Evolutionary conservation across 2,329 filamentous ascomycete species (phyloP), one percentile per base, ranked within the genome.

Genomic region (Aureobasidium sp.): DNA sequence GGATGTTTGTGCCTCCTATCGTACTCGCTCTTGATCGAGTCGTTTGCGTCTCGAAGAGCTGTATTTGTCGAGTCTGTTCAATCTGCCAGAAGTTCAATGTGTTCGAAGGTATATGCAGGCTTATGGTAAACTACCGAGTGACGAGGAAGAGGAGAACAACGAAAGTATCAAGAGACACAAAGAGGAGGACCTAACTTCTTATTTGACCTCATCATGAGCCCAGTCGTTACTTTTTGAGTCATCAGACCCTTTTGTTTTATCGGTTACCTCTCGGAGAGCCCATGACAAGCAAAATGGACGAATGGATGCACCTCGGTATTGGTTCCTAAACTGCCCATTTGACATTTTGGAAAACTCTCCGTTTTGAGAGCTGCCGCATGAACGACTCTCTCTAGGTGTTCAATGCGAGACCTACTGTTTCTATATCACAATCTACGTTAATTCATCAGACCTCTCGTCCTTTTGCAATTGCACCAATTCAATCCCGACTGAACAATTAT

Each of bases 221-320:
- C 3, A 15, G 25, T 30, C 8, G 21, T 21, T 21, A 21, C 9
- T 7, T 37, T 45, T 59, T 59, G 57, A 50, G 57, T 59, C 57
- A 59, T 59, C 44, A 49, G 57, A 42, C 34, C 57, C 21, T 50
- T 25, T 48, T 21, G 21, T 21, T 42, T 29, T 36, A 7, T 47
- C 57, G 45, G 54, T 58, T 58, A 58, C 41, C 30, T 45, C 53
- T 45, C 10, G 7, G 32, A 21, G 42, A 7, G 29, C 30, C 2
- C 45, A 15, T 36, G 47, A 34, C 21, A 21, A 13, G n/a, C 21
- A 32, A 50, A 36, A 59, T 47, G 60, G 60, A 57, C 60, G 60
- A 62, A 62, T 62, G 60, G 60, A 62, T 45, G 21, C 44, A 49
- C 57, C 57, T 59, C 57, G 57, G 57, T 59, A 59, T 50, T 52